Base-by-base conservation (phyloP, 768 basidiomycete species). In the Lentinula boryana region DNA sequence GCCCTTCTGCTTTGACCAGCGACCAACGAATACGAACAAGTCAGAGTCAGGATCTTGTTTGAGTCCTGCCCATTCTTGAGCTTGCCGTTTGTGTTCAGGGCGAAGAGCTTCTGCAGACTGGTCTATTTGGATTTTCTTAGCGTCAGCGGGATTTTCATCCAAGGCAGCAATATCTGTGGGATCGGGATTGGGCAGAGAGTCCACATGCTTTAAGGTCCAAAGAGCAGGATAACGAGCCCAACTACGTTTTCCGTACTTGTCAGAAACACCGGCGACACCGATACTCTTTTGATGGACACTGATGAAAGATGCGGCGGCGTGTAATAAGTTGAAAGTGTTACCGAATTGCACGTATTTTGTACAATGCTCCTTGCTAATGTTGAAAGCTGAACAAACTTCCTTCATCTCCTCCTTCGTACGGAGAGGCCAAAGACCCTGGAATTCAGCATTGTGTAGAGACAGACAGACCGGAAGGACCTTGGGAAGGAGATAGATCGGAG, bases 351-450 rank as follows among this genome's bases (percentile, higher is more conserved):
- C 93, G 69, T 97, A 97, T 81, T 95, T 95, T 56, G 89, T 93
- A 78, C 95, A 97, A 69, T 93, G 83, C 69, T 95, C 95, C 74
- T 96, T 97, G 79, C 91, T 91, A 72, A 97, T 92, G 74, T 96
- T 96, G 83, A 97, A 97, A 3, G 95, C 95, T 4, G 95, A 96
- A 71, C 95, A 97, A 49, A 97, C 95, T 72, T 97, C 95, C 77
- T 95, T 96, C 95, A 96, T 95, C 72, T 97, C 95, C 69, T 96
- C 95, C 78, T 97, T 97, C 40, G 95, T 97, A 50, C 95, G 89
- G 23, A 97, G 82, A 6, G 95, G 91, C 95, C 95, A 96, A 32
- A 96, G 83, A 76, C 95, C 95, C 70, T 97, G 95, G 83, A 97
- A 97, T 74, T 97, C 95, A 68, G 95, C 95, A 67, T 97, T 97